A percentile compares a stretch with the other conserved stretches of the same genome.
Evolutionary conservation across 2,329 filamentous ascomycete species (phyloP).

Genomic region (Zelopaecilomyces penicillatus): DNA sequence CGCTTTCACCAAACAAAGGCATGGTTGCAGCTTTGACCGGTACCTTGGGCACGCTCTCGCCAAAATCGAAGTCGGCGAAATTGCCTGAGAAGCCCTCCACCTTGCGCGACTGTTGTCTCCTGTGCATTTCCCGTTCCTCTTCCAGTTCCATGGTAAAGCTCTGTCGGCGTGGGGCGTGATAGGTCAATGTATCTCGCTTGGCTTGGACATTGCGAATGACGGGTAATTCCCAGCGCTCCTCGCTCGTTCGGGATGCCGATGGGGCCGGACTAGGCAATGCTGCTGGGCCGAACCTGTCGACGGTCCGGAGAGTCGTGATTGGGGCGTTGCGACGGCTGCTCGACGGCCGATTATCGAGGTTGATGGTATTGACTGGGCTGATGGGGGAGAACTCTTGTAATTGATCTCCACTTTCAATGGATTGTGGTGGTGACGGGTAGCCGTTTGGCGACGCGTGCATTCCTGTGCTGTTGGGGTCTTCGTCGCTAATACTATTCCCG

Average conservation of each 20-base stretch:
- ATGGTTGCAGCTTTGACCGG: conserved; percentile 2
- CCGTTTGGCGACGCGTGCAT: conserved; percentile 9
- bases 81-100: conserved; percentile 29
- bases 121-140: conserved; percentile 11
- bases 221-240: conserved; percentile 33
- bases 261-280: conserved; percentile 35
- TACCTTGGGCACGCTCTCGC: conserved; percentile 19
- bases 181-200: conserved; percentile 42
- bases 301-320: conserved; percentile 18
- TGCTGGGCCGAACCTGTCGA: conserved; percentile 15
- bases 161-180: conserved; percentile 34
- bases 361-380: conserved; percentile 1
- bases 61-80: conserved; percentile 31
- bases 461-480: conserved; percentile 1
- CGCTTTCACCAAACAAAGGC: too few relatives aligned
- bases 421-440: conserved; percentile 31
- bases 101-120: conserved; percentile 15
- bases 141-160: conserved; percentile 39
- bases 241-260: conserved; percentile 31
- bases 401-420: conserved; percentile 23
- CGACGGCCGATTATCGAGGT: conserved; percentile 9
- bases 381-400: conserved; percentile 14
- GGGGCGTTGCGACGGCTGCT: conserved; percentile 16
- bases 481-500: background rate
- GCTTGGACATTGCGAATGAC: conserved; percentile 41